These are phyloP conservation scores for Silene coronaria DNA, from an alignment of 179 eudicot genomes.

Conservation along the genomic window DNA sequence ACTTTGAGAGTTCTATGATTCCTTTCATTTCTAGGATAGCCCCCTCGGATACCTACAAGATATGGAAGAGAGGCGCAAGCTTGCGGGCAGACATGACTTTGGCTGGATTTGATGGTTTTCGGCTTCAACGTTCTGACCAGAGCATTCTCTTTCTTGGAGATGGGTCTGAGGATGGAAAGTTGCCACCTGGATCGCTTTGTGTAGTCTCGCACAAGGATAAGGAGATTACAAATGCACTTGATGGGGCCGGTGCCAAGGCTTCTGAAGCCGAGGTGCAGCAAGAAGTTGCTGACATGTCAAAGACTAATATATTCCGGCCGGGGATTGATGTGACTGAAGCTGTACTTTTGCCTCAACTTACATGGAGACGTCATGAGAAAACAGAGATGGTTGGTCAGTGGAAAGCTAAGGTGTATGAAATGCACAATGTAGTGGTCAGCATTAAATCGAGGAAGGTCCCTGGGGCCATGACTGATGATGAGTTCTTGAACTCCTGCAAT, in stretches of 20 bases:
- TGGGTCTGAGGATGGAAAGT: slow-evolving; percentile 83
- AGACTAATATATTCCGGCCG: slow-evolving; percentile 84
- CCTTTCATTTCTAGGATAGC: slow-evolving; percentile 88
- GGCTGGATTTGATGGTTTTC: slow-evolving; percentile 92
- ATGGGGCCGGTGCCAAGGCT: slow-evolving; percentile 71
- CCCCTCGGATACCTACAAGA: slow-evolving; percentile 85
- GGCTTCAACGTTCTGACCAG: slow-evolving; percentile 84
- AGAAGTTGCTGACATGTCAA: slow-evolving; percentile 78
- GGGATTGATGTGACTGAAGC: slow-evolving; percentile 92
- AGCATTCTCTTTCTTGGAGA: slow-evolving; percentile 86
- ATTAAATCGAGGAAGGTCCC: slow-evolving; percentile 88
- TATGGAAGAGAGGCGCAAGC: slow-evolving; percentile 92
- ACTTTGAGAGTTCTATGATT: slow-evolving; percentile 91
- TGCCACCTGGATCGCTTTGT: slow-evolving; percentile 74
- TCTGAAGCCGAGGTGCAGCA: slow-evolving; percentile 71
- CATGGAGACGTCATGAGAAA: slow-evolving; percentile 87
- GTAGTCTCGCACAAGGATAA: slow-evolving; percentile 83
- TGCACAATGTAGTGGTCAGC: slow-evolving; percentile 90
- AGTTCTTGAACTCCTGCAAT: slow-evolving; percentile 43
- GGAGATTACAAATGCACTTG: slow-evolving; percentile 73
- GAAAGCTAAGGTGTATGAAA: slow-evolving; percentile 88
- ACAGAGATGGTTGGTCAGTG: slow-evolving; percentile 73
- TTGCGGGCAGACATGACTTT: slow-evolving; percentile 96
- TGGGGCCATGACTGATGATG: slow-evolving; percentile 85
- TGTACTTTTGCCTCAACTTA: slow-evolving; percentile 72